Percentiles rank a stretch among this genome's conserved stretches.
phyloP scores from a whole-genome alignment of 2,329 filamentous ascomycete genomes.

The Scedosporium minutisporum region DNA sequence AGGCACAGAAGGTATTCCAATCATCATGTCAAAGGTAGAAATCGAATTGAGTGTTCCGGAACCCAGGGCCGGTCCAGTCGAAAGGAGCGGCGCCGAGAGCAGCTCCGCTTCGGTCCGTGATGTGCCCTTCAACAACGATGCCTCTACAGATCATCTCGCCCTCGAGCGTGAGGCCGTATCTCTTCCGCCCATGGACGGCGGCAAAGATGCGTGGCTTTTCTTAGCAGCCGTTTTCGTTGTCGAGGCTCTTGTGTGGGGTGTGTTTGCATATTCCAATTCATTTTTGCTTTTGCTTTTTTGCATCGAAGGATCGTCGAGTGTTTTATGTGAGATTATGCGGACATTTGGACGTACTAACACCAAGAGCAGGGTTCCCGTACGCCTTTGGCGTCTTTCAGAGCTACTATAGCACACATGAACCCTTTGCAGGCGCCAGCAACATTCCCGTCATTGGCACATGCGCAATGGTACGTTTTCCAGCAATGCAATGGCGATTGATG shows the following conservation, averaged over 20 bases:
- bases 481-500: slow-evolving; percentile 13
- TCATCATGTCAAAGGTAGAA: not conserved
- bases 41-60: not conserved
- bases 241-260: slow-evolving; percentile 12
- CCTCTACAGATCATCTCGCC: not conserved
- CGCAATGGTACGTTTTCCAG: slow-evolving; percentile 34
- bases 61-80: not conserved
- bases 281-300: not conserved
- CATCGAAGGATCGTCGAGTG: slow-evolving; percentile 33
- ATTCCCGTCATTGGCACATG: slow-evolving; percentile 58
- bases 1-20: too few species aligned
- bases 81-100: not conserved
- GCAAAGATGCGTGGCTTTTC: slow-evolving; percentile 25
- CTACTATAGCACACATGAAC: slow-evolving; percentile 52
- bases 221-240: slow-evolving; percentile 15
- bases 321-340: not conserved
- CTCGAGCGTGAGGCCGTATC: not conserved
- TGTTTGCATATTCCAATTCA: not conserved
- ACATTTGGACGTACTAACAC: not conserved
- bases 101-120: not conserved
- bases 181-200: slow-evolving; percentile 24
- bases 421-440: slow-evolving; percentile 43
- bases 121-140: not conserved
- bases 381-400: slow-evolving; percentile 63
- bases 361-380: slow-evolving; percentile 49